Base-by-base conservation (phyloP, 306 rosid species). In the Castanea crenata region DNA sequence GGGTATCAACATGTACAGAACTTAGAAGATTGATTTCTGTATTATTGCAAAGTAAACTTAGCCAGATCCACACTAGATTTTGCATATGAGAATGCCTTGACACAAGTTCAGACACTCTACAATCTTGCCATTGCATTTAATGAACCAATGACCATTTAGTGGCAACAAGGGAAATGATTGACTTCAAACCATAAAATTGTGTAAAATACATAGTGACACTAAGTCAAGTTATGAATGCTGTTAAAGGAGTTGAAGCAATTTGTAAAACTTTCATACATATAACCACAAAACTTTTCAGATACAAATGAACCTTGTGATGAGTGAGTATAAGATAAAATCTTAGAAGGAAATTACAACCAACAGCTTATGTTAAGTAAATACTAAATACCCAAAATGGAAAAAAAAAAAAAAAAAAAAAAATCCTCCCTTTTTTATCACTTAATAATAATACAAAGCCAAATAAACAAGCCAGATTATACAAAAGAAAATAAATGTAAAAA, bases 401-500 rank as follows among this genome's bases (percentile, higher is more conserved):
- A 0, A 3, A 49, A 46, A 49, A 49, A 49, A 49, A 3, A 23
- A 23, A 15, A 0, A 3, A 49, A 46, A 49, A 49, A 49, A 49
- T 3, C 16, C 54, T 49, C 54, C 3, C 14, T 49, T 1, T 49
- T 49, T 49, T 49, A 13, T 29, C 14, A 78, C 75, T 62, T 0
- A 75, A 5, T 32, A 5, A 31, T 6, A 34, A 34, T 29, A 16
- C 21, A 31, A 67, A 35, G 18, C 46, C 46, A 14, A 25, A 32
- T 71, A 29, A 51, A 71, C 18, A 19, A 31, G 58, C 1, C n/a
- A 13, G 15, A 20, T 20, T 38, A 19, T 29, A 32, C 35, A 13
- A 6, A 57, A 59, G 34, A 67, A 5, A 78, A 78, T 19, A 21
- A 23, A 31, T 29, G 76, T 78, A 80, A 75, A 75, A 67, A 49